Evolutionary conservation across 257 asterid genomes (phyloP).

Genomic region (Henckelia pumila): DNA sequence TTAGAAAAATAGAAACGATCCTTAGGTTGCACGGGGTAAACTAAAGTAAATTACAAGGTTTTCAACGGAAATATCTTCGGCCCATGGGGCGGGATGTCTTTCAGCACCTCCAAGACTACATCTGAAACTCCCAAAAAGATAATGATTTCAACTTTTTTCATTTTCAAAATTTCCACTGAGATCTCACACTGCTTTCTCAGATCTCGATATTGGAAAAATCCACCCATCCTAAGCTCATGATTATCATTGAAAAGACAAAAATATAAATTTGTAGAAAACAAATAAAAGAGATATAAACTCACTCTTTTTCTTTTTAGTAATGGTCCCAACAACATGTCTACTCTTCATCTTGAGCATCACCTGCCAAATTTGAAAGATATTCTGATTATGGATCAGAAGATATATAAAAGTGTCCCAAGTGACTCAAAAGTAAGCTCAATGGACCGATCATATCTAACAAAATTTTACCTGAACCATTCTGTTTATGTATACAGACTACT

Average conservation of each 20-base stretch:
- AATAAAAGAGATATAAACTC: constrained; percentile 26
- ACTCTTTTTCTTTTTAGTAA: constrained; percentile 99
- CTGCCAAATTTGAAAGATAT: constrained; percentile 38
- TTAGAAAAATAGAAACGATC: too few species aligned
- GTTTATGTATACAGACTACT: constrained; percentile 84
- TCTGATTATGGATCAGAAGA: constrained; percentile 25
- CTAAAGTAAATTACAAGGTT: too few species aligned
- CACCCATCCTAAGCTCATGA: constrained; percentile 57
- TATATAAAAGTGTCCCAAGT: constrained; percentile 13
- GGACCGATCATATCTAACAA: constrained; percentile 24
- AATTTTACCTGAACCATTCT: constrained; percentile 70
- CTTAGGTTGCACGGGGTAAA: too few species aligned
- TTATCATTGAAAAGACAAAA: constrained; percentile 43
- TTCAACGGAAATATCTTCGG: too few species aligned
- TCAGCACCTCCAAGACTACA: constrained; percentile 72
- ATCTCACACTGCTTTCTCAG: constrained; percentile 59
- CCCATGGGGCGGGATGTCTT: constrained; percentile 88
- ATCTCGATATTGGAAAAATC: constrained; percentile 59
- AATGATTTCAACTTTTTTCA: constrained; percentile 35
- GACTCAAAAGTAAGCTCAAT: constrained; percentile 8
- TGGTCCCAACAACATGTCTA: constrained; percentile 92
- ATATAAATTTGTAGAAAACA: background rate
- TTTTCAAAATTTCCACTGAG: constrained; percentile 23
- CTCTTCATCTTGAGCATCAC: constrained; percentile 92
- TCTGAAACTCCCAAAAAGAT: constrained; percentile 44